These are phyloP conservation scores for Talaromyces borbonicus DNA, from an alignment of 495 filamentous ascomycete species.

Conservation along the genomic window DNA sequence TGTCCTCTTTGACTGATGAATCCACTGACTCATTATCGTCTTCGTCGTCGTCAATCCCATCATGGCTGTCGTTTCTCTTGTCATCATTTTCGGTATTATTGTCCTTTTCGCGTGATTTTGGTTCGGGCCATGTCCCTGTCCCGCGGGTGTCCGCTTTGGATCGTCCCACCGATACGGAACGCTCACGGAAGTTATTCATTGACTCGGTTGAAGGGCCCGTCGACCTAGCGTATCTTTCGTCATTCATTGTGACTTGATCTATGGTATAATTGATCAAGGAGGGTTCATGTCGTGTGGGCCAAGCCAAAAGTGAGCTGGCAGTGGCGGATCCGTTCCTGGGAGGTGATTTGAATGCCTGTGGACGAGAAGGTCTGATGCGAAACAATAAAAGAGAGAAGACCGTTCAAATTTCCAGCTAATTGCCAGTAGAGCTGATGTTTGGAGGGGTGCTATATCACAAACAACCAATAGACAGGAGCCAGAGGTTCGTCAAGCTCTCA, in stretches of 20 bases:
- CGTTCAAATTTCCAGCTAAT: no score
- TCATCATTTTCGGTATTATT: neutral
- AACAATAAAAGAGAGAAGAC: no score
- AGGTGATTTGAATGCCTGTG: no score
- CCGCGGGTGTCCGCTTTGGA: neutral
- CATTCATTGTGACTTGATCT: neutral
- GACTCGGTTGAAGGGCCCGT: no score
- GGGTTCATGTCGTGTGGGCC: neutral
- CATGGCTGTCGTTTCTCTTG: slow-evolving; percentile 5
- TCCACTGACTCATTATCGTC: slow-evolving; percentile 58
- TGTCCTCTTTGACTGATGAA: slow-evolving; percentile 67
- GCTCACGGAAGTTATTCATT: no score
- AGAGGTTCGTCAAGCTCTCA: no score
- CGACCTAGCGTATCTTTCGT: neutral
- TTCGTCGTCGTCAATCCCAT: slow-evolving; percentile 38
- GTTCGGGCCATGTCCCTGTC: neutral
- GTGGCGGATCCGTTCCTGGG: neutral
- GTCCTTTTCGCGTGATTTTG: neutral
- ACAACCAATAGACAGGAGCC: no score
- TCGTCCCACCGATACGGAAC: neutral
- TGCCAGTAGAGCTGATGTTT: no score
- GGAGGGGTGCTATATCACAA: no score
- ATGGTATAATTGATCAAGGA: neutral
- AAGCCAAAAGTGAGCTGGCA: neutral
- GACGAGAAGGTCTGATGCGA: no score